Base-by-base conservation (phyloP, 768 basidiomycete genomes). In the Tylopilus rubrobrunneus region DNA sequence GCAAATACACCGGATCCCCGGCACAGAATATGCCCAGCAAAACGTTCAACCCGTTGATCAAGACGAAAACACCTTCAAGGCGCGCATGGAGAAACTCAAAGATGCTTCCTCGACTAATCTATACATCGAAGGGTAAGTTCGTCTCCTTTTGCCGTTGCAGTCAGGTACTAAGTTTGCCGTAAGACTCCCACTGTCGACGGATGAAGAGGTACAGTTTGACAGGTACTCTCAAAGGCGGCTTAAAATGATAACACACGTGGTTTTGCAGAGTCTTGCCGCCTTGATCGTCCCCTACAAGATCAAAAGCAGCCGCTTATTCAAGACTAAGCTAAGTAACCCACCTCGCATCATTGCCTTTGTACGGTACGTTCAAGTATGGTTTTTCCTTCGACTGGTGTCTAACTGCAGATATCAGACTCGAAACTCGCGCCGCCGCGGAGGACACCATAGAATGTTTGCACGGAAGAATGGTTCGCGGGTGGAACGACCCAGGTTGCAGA, bases 311-410 rank as follows among this genome's bases (percentile, higher is more conserved):
- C 77, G 89, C 17, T 87, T 89, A 67, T 92, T 92, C 67, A 86
- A 86, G 67, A 90, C 88, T 10, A 79, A 85, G 57, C 67, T 91
- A 23, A 88, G 86, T 56, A 80, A 82, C 52, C 88, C 88, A 1
- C 86, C 87, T 19, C 75, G 87, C 53, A 87, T 89, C 56, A 90
- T 91, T 51, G 89, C 87, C 0, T 91, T 91, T 61, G 87, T 90
- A 40, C 78, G 89, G 89, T 87, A 58, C 21, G 79, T 67, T 29
- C 7, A 12, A 19, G 34, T 31, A 19, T 17, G 1, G 17, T 5
- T n/a, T 9, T 6, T 45, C 2, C 11, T 15, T 33, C 17, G 19
- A 7, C 42, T 25, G 1, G 44, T 27, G 48, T 23, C 51, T 53
- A 25, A 64, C 14, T 2, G 25, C 19, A 31, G 19, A 5, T 10